Conservation (phyloP, 2,329 filamentous ascomycete genomes). For the Lasiodiplodia gonubiensis region DNA sequence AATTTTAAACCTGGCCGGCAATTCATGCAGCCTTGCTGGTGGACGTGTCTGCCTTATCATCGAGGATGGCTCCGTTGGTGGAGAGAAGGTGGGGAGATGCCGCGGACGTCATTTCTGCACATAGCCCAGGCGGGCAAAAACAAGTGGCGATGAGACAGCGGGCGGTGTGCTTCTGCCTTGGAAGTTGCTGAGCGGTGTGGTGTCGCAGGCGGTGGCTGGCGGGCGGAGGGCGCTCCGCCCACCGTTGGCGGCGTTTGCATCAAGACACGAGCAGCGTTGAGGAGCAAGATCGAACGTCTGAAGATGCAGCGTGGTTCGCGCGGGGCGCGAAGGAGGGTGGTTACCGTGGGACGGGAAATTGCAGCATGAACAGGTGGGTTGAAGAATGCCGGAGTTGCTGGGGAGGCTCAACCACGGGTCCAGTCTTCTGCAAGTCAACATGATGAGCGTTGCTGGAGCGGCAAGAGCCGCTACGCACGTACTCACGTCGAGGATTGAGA, state of each 20-base stretch:
- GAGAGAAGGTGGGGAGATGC: conserved; percentile 8
- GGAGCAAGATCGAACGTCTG: conserved; percentile 19
- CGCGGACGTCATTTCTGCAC: neutral
- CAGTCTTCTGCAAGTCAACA: conserved; percentile 16
- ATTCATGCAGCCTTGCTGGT: conserved; percentile 9
- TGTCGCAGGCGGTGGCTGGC: neutral
- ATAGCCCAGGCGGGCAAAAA: neutral
- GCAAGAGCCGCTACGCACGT: conserved; percentile 10
- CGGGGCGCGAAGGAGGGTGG: conserved; percentile 12
- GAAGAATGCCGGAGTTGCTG: neutral
- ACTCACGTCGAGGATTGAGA: neutral
- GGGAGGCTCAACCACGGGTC: conserved; percentile 5
- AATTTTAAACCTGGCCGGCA: conserved; percentile 11
- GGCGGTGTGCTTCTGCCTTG: conserved; percentile 2
- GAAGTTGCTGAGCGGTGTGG: conserved; percentile 12
- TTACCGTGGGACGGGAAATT: conserved; percentile 22
- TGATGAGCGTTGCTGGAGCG: conserved; percentile 10
- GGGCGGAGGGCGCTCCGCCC: neutral
- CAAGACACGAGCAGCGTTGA: neutral
- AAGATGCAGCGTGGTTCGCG: conserved; percentile 12
- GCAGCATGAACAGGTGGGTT: neutral
- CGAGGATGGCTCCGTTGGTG: neutral
- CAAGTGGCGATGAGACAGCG: conserved; percentile 1
- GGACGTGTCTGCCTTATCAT: conserved; percentile 16
- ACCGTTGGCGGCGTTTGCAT: neutral